phyloP scores from a whole-genome alignment of 768 basidiomycete genomes.

The Leccinellum rugosiceps region DNA sequence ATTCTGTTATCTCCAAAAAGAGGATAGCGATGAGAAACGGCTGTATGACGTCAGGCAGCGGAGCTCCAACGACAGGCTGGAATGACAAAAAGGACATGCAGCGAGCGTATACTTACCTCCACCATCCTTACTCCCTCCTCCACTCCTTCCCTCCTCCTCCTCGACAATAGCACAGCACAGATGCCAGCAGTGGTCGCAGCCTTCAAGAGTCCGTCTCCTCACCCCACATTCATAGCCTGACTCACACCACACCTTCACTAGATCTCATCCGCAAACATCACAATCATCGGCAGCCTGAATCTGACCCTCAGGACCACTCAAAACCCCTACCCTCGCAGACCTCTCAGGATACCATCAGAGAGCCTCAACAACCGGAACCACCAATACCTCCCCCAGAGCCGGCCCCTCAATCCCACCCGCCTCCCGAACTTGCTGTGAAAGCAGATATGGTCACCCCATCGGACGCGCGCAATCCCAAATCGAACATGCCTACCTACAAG shows the following conservation, averaged over 20 bases:
- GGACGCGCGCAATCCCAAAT: constrained; percentile 70
- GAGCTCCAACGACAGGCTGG: constrained; percentile 29
- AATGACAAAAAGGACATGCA: constrained; percentile 30
- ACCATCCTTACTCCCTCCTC: neutral
- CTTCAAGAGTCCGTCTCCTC: constrained; percentile 69
- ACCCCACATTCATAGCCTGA: constrained; percentile 9
- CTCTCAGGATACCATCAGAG: constrained; percentile 27
- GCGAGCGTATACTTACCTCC: constrained; percentile 9
- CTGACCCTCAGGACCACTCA: constrained; percentile 26
- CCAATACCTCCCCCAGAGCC: constrained; percentile 35
- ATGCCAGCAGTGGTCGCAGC: constrained; percentile 83
- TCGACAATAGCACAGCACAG: constrained; percentile 6
- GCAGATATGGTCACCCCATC: constrained; percentile 52
- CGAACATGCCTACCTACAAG: constrained; percentile 80
- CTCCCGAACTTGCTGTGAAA: constrained; percentile 15
- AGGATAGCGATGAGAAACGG: constrained; percentile 3
- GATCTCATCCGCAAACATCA: constrained; percentile 80
- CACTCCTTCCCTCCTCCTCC: constrained; percentile 1
- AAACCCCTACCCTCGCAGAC: constrained; percentile 17
- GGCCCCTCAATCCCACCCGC: constrained; percentile 28
- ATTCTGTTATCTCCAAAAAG: constrained; percentile 5
- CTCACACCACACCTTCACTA: constrained; percentile 31
- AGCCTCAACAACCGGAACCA: constrained; percentile 38
- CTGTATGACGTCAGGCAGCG: constrained; percentile 33
- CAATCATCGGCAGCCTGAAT: constrained; percentile 47